Conservation (phyloP, 192 early-diverging fungal species). For the Backusella circina region DNA sequence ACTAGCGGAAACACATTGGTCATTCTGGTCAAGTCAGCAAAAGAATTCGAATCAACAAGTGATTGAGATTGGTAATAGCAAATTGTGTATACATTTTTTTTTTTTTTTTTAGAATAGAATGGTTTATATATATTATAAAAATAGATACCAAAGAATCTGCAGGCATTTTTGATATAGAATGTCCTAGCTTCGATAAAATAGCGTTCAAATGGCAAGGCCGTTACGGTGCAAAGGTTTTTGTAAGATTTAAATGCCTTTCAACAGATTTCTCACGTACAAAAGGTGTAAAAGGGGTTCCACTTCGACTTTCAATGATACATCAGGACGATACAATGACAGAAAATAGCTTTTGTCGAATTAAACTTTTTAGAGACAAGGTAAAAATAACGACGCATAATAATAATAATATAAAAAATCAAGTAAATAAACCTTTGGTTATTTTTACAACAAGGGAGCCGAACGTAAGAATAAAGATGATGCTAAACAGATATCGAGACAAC, state of each 20-base stretch:
- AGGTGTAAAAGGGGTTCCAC: slow-evolving; percentile 69
- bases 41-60: slow-evolving; percentile 54
- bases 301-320: slow-evolving; percentile 49
- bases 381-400: background rate
- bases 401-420: background rate
- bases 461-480: slow-evolving; percentile 76
- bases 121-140: background rate
- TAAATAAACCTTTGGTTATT: background rate
- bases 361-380: slow-evolving; percentile 51
- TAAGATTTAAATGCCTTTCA: slow-evolving; percentile 70
- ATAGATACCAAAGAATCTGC: slow-evolving; percentile 21
- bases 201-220: slow-evolving; percentile 65
- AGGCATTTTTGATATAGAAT: slow-evolving; percentile 13
- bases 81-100: no score
- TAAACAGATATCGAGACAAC: slow-evolving; percentile 62
- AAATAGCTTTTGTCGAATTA: slow-evolving; percentile 58
- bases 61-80: slow-evolving; percentile 53
- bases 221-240: slow-evolving; percentile 55
- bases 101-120: no score
- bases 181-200: slow-evolving; percentile 57
- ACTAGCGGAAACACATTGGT: slow-evolving; percentile 65
- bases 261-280: slow-evolving; percentile 76
- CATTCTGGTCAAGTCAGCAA: slow-evolving; percentile 72
- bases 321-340: slow-evolving; percentile 23
- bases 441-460: slow-evolving; percentile 53